Evolutionary conservation across 352 stramenopile genomes (phyloP), one percentile per base, ranked within the genome.

Genomic region (Pythium brachiatum): DNA sequence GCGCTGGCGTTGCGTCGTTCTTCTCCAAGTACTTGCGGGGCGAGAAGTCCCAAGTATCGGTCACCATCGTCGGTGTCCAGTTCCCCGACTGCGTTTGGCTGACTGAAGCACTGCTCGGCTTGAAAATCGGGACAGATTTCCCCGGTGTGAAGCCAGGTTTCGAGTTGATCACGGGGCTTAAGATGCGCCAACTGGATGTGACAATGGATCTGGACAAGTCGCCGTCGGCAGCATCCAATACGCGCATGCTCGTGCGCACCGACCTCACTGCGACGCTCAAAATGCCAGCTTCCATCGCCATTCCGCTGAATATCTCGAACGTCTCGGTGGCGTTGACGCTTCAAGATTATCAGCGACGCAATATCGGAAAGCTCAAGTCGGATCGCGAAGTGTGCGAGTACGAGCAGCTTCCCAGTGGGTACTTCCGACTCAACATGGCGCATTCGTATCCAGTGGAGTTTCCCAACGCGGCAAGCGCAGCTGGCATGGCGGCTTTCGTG

Each of bases 401-500:
- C 60, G 86, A 88, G 52, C 80, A 89, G 56, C 58, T 71, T 7
- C 69, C 75, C 13, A 74, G 57, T 32, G 81, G 78, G 15, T 70
- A 73, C 16, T 93, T 93, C 54, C 77, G 74, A 3, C 69, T 93
- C 39, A 90, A 93, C 39, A 90, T 93, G 83, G 81, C 66, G 13
- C 60, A 75, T 11, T 90, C 72, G 52, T 93, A 93, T 50, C 67
- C 79, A 16, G 78, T 92, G 44, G 62, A 69, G 18, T 89, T 92
- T 55, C 27, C 67, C 6, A 68, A 66, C 13, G 26, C 58, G 11
- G 46, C 68, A n/a, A 59, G 88, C 6, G 74, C 79, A 25, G 36
- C 23, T 13, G 70, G 48, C 1, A 92, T 92, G 83, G 67, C 78
- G 20, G 46, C 36, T 9, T 92, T 92, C 53, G 76, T 92, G 26